Evolutionary conservation across 768 basidiomycete species (phyloP).

Genomic region (Lyophyllum decastes): DNA sequence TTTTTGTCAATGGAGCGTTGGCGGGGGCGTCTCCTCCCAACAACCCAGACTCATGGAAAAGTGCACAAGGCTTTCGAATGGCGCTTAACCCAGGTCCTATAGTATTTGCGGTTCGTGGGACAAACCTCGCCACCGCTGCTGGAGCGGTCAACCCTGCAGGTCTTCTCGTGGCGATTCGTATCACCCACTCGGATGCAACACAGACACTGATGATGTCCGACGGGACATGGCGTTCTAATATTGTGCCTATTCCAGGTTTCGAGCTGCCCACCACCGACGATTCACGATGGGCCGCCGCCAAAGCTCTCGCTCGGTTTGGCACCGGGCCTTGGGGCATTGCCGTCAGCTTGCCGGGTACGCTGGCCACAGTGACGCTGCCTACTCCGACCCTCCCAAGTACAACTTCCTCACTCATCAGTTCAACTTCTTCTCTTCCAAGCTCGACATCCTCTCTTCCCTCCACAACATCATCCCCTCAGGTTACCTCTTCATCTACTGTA

Average conservation of each 20-base stretch:
- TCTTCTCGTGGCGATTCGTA: slow-evolving; percentile 13
- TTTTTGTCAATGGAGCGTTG: slow-evolving; percentile 12
- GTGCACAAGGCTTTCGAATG: slow-evolving; percentile 14
- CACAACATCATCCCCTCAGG: not conserved
- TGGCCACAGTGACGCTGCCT: slow-evolving; percentile 9
- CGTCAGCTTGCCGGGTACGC: slow-evolving; percentile 9
- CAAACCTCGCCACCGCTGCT: slow-evolving; percentile 2
- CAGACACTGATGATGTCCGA: slow-evolving; percentile 8
- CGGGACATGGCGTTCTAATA: slow-evolving; percentile 7
- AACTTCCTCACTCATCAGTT: no score
- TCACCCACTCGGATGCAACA: slow-evolving; percentile 14
- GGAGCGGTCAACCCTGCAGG: slow-evolving; percentile 11
- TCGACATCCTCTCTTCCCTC: not conserved
- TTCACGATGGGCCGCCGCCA: slow-evolving; percentile 10
- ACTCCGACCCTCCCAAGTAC: no score
- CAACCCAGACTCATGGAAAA: slow-evolving; percentile 4
- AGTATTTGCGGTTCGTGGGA: slow-evolving; percentile 13
- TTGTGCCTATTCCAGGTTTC: slow-evolving; percentile 3
- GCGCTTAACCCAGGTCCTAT: slow-evolving; percentile 12
- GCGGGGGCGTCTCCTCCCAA: slow-evolving; percentile 6
- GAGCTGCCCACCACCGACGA: slow-evolving; percentile 12
- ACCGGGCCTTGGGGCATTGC: slow-evolving; percentile 4
- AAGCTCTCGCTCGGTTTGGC: slow-evolving; percentile 10
- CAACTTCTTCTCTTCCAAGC: not conserved
- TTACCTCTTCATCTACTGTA: not conserved